These are phyloP conservation scores for Wickerhamiella domercqiae DNA, from an alignment of 805 yeast species.

Conservation along the genomic window DNA sequence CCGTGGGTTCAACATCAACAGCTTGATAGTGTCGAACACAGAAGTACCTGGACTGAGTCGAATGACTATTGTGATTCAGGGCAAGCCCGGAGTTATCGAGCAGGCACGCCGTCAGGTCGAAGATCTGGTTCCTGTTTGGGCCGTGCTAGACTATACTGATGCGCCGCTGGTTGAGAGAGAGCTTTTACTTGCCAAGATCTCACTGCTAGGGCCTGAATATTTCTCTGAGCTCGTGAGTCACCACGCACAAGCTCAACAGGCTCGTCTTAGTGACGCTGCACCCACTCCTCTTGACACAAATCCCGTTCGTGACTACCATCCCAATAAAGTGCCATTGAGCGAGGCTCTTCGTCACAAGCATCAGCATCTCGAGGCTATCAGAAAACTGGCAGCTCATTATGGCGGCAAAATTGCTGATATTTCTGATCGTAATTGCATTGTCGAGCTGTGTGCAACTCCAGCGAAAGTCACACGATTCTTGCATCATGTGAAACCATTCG, in stretches of 20 bases:
- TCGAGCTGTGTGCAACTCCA: slow-evolving; percentile 90
- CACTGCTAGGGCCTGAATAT: slow-evolving; percentile 94
- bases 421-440: slow-evolving; percentile 82
- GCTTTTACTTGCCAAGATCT: slow-evolving; percentile 77
- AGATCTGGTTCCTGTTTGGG: slow-evolving; percentile 95
- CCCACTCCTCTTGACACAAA: slow-evolving; percentile 21
- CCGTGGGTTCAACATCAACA: slow-evolving; percentile 95
- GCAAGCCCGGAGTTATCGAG: slow-evolving; percentile 91
- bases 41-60: slow-evolving; percentile 90
- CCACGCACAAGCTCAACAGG: slow-evolving; percentile 36
- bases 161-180: slow-evolving; percentile 86
- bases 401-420: slow-evolving; percentile 91
- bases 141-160: slow-evolving; percentile 85
- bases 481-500: slow-evolving; percentile 85
- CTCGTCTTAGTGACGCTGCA: slow-evolving; percentile 22
- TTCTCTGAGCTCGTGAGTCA: slow-evolving; percentile 86
- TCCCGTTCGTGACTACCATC: slow-evolving; percentile 46
- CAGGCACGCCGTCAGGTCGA: slow-evolving; percentile 97
- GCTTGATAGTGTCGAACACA: slow-evolving; percentile 90
- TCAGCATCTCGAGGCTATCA: slow-evolving; percentile 70
- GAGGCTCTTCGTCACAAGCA: slow-evolving; percentile 92
- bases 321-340: slow-evolving; percentile 74
- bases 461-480: slow-evolving; percentile 74
- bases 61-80: slow-evolving; percentile 90
- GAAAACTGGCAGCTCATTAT: slow-evolving; percentile 65